Evolutionary conservation across 148 eudicot genomes (phyloP).

Genomic region (Pouteria glomerata): DNA sequence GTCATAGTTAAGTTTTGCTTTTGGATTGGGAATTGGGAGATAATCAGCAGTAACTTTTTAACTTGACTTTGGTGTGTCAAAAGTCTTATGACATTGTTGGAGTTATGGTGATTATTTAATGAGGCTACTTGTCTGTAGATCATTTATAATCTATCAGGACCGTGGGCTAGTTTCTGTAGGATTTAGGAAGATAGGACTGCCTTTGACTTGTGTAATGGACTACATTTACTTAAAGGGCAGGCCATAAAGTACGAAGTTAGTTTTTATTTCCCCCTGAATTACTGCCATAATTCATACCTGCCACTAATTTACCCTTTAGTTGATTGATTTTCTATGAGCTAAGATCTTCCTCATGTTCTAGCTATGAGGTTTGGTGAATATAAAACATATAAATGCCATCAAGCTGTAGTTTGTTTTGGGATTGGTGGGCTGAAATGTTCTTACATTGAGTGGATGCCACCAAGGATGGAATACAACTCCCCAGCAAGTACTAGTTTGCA

Average conservation of each 20-base stretch:
- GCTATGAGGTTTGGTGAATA: background rate
- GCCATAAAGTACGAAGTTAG: background rate
- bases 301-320: background rate
- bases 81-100: background rate
- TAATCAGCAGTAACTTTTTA: background rate
- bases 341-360: background rate
- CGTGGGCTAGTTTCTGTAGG: background rate
- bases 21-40: background rate
- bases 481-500: background rate
- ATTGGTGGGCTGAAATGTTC: background rate
- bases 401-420: background rate
- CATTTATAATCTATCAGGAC: background rate
- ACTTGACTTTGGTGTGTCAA: background rate
- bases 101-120: background rate
- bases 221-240: background rate
- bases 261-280: background rate
- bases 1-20: background rate
- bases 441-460: background rate
- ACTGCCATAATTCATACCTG: too few relatives aligned
- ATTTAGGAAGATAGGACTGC: background rate
- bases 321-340: background rate
- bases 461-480: background rate
- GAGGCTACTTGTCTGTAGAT: background rate
- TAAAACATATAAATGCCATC: background rate
- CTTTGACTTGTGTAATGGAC: background rate